Conservation (phyloP, 176 grass and related monocot species). For the Raddia distichophylla region DNA sequence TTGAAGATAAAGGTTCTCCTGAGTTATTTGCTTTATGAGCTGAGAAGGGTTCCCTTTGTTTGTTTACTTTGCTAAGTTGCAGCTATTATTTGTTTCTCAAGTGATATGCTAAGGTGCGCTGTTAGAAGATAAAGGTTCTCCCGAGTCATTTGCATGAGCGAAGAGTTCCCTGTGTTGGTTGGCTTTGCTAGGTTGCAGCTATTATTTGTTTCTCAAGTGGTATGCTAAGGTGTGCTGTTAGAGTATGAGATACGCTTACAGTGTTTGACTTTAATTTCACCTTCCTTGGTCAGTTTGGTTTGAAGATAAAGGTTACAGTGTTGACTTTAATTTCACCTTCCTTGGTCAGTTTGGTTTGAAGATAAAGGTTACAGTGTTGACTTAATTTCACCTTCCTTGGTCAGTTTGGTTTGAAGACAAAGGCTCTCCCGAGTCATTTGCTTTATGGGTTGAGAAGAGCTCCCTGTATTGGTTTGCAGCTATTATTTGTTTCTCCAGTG, state of each 20-base stretch:
- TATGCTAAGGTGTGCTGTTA: background rate
- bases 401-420: background rate
- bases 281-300: no score
- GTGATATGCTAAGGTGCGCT: background rate
- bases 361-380: background rate
- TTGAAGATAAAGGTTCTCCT: constrained; percentile 4
- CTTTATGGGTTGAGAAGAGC: background rate
- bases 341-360: no score
- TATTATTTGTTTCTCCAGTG: background rate
- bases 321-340: no score
- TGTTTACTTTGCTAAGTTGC: background rate
- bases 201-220: background rate
- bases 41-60: background rate
- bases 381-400: no score
- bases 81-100: background rate
- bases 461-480: background rate
- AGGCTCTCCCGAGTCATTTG: background rate
- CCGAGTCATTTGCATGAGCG: background rate
- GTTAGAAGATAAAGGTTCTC: constrained; percentile 11
- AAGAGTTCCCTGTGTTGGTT: background rate
- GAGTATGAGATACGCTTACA: no score
- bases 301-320: no score
- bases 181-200: background rate
- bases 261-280: no score
- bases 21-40: background rate